A percentile compares a stretch with the other conserved stretches of the same genome.
phyloP scores from a whole-genome alignment of 2,329 filamentous ascomycete genomes.

The Monilinia fructigena region DNA sequence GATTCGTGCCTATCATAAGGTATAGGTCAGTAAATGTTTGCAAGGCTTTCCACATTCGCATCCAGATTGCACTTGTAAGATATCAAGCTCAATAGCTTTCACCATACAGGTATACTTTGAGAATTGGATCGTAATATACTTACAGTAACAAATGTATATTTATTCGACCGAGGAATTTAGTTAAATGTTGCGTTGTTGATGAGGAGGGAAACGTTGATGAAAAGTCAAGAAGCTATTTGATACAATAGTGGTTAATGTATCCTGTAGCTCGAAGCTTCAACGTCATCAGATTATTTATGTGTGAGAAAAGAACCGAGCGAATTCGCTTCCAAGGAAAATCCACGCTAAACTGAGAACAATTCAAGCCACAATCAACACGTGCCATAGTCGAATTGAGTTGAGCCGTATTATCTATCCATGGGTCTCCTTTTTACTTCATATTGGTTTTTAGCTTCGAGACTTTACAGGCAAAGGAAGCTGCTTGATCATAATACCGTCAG shows the following conservation, averaged over 20 bases:
- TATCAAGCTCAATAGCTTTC: not conserved
- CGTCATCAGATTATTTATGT: constrained; percentile 25
- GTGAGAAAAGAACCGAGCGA: constrained; percentile 12
- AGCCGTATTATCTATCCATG: not conserved
- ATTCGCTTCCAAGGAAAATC: constrained; percentile 24
- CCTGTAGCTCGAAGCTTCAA: constrained; percentile 26
- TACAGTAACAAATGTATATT: constrained; percentile 13
- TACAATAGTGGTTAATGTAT: constrained; percentile 4
- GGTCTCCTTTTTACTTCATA: too few relatives aligned
- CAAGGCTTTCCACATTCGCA: not conserved
- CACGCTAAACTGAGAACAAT: constrained; percentile 15
- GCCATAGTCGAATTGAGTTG: not conserved
- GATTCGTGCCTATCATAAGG: constrained; percentile 30
- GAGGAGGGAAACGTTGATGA: constrained; percentile 3
- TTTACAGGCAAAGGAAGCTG: too few relatives aligned
- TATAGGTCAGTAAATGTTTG: constrained; percentile 17
- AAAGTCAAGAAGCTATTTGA: constrained; percentile 19
- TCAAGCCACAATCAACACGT: not conserved
- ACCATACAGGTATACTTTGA: not conserved
- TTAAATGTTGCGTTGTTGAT: not conserved
- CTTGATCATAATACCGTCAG: too few relatives aligned
- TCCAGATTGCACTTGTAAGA: not conserved
- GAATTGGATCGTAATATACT: not conserved
- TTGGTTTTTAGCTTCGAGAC: too few relatives aligned
- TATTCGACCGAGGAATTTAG: not conserved